Evolutionary conservation across 345 rosid genomes (phyloP), one percentile per base, ranked within the genome.

Genomic region (Sonneratia caseolaris): DNA sequence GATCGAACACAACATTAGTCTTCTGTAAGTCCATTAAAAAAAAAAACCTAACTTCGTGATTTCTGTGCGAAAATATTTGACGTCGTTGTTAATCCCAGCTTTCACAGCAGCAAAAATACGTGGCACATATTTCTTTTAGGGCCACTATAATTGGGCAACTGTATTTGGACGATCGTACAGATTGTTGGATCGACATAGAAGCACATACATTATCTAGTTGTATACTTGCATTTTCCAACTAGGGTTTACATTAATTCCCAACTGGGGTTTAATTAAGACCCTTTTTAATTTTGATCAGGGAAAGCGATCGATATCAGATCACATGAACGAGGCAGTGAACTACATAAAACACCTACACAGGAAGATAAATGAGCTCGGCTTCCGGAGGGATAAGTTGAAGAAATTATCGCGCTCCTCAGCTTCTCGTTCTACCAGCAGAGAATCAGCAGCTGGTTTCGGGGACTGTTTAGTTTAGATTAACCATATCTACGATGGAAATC

Each of bases 281-380:
- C 32, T 12, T 18, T 37, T 1, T 22, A 32, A 43, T 56, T 45
- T 38, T 22, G 81, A 45, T 24, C 76, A 91, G 98, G 97, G 96
- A 78, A 93, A 88, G 80, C 86, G 98, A 15, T 86, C 97, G 38
- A 84, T 80, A 72, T 89, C 96, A 36, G 98, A 91, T 84, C 93
- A 85, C 62, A 86, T 89, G 79, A 70, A 84, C 64, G 97, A 83
- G 79, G 92, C 93, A 1, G 85, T 79, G 75, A 86, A 86, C 57
- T 88, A 91, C 71, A 86, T 93, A 72, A 84, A 76, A 69, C 77
- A 82, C 71, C 72, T 86, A 12, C 80, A 82, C 72, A 75, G 40
- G 65, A 86, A 81, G 75, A 76, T 80, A 66, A 74, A 81, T 70
- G 89, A 80, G 42, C 74, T 88, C 42, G 67, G 84, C 69, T 75